Evolutionary conservation across 495 filamentous ascomycete species (phyloP), one percentile per base, ranked within the genome.

Genomic region (Penicillium subrubescens): DNA sequence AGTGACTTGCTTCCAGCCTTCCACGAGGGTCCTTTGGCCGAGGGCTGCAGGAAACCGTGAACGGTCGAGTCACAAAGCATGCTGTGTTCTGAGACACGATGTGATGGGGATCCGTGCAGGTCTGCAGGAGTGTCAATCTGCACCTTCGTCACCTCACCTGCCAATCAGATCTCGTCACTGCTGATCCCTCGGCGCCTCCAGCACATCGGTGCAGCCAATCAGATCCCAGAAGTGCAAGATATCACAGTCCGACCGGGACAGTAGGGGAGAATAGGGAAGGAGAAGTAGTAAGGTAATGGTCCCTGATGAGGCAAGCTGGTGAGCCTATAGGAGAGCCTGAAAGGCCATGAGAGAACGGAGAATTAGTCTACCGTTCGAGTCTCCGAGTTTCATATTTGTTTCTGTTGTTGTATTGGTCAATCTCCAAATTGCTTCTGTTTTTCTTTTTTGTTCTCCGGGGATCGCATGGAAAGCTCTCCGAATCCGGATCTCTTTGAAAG

Each of bases 91-190:
- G 64, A 71, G 64, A 67, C 60, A 58, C 39, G 63, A 66, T 73
- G 71, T 73, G 71, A 73, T 67, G 52, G 61, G 67, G 67, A 70
- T 71, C 67, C 65, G 68, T 70, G 65, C 66, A 65, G 66, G 25
- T 62, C 65, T 68, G 65, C 62, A 64, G 64, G 31, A 65, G 67
- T 68, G 65, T 62, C 62, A 67, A 73, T 55, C 67, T 74, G 71
- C 71, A 74, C 65, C 65, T 68, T 67, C 67, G 44, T 74, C 71
- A 74, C 71, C 56, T 65, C 56, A 5, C 23, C 61, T 39, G 51
- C 71, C 71, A 74, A 74, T 74, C 71, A 74, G 48, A 46, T 12
- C 37, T 41, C 59, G 55, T 64, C 35, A 66, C 66, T 39, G 60
- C 62, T 60, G 69, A 69, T 56, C 64, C 46, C 67, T 66, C 67